Base-by-base conservation (phyloP, 2,329 filamentous ascomycete species). In the Geosmithia flava region DNA sequence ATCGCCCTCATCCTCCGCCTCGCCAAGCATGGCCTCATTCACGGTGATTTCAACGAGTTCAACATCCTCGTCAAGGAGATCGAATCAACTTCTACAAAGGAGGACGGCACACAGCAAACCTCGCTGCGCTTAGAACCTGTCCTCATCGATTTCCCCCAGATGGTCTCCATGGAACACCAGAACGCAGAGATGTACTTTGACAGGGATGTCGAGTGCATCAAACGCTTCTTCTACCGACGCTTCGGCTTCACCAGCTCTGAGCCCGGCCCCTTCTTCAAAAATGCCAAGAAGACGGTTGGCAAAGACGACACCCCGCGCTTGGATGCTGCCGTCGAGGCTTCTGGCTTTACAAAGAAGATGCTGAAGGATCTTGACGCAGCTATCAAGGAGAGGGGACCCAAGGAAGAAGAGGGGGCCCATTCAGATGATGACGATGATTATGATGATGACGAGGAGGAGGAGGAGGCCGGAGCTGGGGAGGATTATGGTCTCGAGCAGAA, bases 21-120 rank as follows among this genome's bases (percentile, higher is more conserved):
- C 41, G 91, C 93, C 6, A 80, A 80, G 52, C 81, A 90, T 55
- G 93, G 93, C 7, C 71, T 98, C 45, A 98, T 98, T 52, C 93
- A 98, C 62, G 93, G 93, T 52, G 93, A 98, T 63, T 98, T 94
- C 71, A 98, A 98, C 70, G 94, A 98, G 65, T 98, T 98, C 75
- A 98, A 98, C 64, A 91, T 98, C 53, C 71, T 98, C 33, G 82
- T 98, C 62, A 88, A 93, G 61, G 91, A 97, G 63, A 79, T 74
- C 48, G 42, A 29, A n/a, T 70, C 43, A 4, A 30, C 62, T 48
- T 55, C 56, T 3, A 59, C 55, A 8, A 64, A 66, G 6, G 65
- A 72, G 7, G 60, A 72, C 56, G 61, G 62, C 2, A 13, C 13
- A 3, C 13, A 46, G 13, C 53, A 63, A 42, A 67, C 71, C 56